phyloP scores from a whole-genome alignment of 2,329 filamentous ascomycete species.

The Monosporascus sp. region DNA sequence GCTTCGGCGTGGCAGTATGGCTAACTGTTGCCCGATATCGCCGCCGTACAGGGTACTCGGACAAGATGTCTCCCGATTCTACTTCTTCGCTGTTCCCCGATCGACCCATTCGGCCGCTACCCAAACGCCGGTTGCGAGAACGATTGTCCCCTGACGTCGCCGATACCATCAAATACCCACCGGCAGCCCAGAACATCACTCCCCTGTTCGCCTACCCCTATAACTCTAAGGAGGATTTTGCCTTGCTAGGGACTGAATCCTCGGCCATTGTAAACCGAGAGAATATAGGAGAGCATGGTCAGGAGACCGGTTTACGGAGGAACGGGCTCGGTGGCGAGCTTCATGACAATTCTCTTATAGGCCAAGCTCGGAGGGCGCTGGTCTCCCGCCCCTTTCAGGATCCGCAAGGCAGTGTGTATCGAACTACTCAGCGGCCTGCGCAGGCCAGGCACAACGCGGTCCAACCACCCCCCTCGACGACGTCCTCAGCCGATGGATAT shows the following conservation, averaged over 20 bases:
- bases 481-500: slow-evolving; percentile 77
- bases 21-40: slow-evolving; percentile 25
- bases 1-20: slow-evolving; percentile 19
- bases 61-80: slow-evolving; percentile 66
- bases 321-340: slow-evolving; percentile 18
- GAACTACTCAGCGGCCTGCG: slow-evolving; percentile 39
- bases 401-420: slow-evolving; percentile 36
- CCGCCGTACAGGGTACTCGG: slow-evolving; percentile 35
- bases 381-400: slow-evolving; percentile 44
- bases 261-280: slow-evolving; percentile 23
- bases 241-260: slow-evolving; percentile 24
- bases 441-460: slow-evolving; percentile 39
- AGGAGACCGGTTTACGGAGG: slow-evolving; percentile 31
- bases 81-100: slow-evolving; percentile 79
- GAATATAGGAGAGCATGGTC: slow-evolving; percentile 24
- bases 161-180: slow-evolving; percentile 75
- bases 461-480: slow-evolving; percentile 60
- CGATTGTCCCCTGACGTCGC: slow-evolving; percentile 81
- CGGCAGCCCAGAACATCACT: slow-evolving; percentile 62
- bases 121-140: slow-evolving; percentile 82
- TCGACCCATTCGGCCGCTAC: slow-evolving; percentile 86
- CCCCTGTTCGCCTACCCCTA: slow-evolving; percentile 74
- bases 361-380: slow-evolving; percentile 23
- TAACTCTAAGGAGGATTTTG: slow-evolving; percentile 45
- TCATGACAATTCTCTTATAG: slow-evolving; percentile 17